Evolutionary conservation across 345 rosid species (phyloP), one percentile per base, ranked within the genome.

Genomic region (Boechera divaricarpa): DNA sequence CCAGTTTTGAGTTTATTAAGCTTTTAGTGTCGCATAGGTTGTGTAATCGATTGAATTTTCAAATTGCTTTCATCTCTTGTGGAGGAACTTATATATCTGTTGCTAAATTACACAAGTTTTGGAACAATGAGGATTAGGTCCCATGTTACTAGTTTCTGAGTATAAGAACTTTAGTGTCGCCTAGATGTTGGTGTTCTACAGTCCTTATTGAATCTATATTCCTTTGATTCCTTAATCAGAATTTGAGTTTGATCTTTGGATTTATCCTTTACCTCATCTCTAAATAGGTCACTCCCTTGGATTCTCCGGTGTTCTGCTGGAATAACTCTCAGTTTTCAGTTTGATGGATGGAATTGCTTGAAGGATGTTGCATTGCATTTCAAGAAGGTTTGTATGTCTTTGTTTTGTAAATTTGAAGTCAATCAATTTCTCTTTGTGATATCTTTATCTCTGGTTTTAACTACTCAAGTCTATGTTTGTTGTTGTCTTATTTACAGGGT

Each of bases 301-400:
- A 83, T 91, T 80, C 80, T 92, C 45, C 86, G 84, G 78, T 73
- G 61, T 41, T 73, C 76, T 29, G 42, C 88, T 55, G 94, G 98
- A 80, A 97, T 88, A 32, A 90, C 94, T 36, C 82, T 95, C 45
- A 83, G 76, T 58, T 92, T 82, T 70, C 87, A 87, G 18, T 87
- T 92, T 79, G 88, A 89, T 66, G 87, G 97, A 66, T 95, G 99
- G 99, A 92, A 87, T 79, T 87, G 94, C 74, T 76, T 92, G 74
- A 89, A 86, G 67, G 91, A 95, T 76, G 82, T 92, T 24, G 82
- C 83, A 61, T 83, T 95, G 77, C 89, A 83, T 84, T 91, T 91
- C 82, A 89, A 83, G 38, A 95, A 95, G 98, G 99, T 95, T 72
- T 60, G 57, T 5, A 60, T 69, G 56, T 60, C 36, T 73, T 66